These are phyloP conservation scores for Colletotrichum phormii DNA, from an alignment of 2,329 filamentous ascomycete species.

Conservation along the genomic window DNA sequence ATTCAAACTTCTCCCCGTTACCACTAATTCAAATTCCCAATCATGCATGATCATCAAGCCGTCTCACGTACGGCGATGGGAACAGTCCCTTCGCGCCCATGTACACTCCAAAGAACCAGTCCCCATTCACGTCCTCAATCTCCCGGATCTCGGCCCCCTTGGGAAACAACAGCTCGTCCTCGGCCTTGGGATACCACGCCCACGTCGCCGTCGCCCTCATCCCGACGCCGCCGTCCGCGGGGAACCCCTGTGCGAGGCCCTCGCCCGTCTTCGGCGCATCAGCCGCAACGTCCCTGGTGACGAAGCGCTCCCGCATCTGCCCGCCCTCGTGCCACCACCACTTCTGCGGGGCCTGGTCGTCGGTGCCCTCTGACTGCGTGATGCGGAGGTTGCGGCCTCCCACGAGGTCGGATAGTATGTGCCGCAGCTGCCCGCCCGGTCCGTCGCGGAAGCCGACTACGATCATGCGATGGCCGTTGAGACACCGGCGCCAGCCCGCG, in stretches of 20 bases:
- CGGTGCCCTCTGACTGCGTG: slow-evolving; percentile 56
- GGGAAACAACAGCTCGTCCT: slow-evolving; percentile 87
- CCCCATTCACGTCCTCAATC: slow-evolving; percentile 87
- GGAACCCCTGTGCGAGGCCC: slow-evolving; percentile 60
- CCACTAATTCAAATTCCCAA: neutral
- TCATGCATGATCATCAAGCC: slow-evolving; percentile 47
- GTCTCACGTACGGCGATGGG: slow-evolving; percentile 79
- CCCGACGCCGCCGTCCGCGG: slow-evolving; percentile 81
- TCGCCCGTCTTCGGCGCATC: slow-evolving; percentile 52
- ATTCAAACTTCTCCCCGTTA: neutral
- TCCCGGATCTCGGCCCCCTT: slow-evolving; percentile 85
- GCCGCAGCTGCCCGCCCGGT: slow-evolving; percentile 73
- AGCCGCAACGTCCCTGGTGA: slow-evolving; percentile 62
- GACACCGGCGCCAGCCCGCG: slow-evolving; percentile 85
- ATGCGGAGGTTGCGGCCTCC: slow-evolving; percentile 79
- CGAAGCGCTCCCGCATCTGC: slow-evolving; percentile 57
- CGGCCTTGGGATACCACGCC: slow-evolving; percentile 78
- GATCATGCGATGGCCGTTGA: slow-evolving; percentile 85
- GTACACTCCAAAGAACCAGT: slow-evolving; percentile 91
- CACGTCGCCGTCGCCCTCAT: slow-evolving; percentile 74
- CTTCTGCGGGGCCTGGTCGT: slow-evolving; percentile 51
- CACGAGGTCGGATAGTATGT: slow-evolving; percentile 78
- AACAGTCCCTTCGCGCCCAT: slow-evolving; percentile 85
- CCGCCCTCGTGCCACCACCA: slow-evolving; percentile 64
- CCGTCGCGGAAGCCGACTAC: slow-evolving; percentile 80